phyloP scores from a whole-genome alignment of 192 early-diverging fungal genomes.

The Umbelopsis vinacea region DNA sequence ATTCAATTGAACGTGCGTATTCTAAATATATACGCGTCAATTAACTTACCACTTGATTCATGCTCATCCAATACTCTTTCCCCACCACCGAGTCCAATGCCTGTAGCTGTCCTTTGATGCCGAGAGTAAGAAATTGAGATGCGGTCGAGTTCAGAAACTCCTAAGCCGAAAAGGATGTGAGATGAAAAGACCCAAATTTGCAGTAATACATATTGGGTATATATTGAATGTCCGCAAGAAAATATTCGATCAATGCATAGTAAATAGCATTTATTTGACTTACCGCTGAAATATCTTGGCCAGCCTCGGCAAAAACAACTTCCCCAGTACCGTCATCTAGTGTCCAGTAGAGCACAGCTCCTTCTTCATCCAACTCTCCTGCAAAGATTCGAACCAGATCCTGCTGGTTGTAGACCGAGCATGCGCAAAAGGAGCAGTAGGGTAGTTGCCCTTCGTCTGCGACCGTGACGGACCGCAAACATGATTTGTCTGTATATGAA shows the following conservation, averaged over 20 bases:
- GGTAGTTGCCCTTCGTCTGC: constrained; percentile 3
- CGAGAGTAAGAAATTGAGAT: neutral
- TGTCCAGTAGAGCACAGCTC: constrained; percentile 17
- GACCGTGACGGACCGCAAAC: neutral
- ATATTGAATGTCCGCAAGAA: neutral
- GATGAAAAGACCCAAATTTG: neutral
- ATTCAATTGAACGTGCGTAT: neutral
- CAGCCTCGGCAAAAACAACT: constrained; percentile 14
- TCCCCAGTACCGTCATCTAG: constrained; percentile 33
- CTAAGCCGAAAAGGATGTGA: neutral
- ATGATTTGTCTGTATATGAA: constrained; percentile 24
- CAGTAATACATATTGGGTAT: neutral
- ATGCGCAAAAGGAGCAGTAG: neutral
- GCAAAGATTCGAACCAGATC: constrained; percentile 14
- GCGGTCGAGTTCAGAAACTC: neutral
- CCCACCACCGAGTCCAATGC: constrained; percentile 1
- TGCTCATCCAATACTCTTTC: constrained; percentile 10
- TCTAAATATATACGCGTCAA: neutral
- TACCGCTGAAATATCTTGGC: constrained; percentile 33
- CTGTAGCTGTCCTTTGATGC: neutral
- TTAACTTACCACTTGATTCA: constrained; percentile 6
- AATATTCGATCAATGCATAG: neutral
- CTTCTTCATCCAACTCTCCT: constrained; percentile 17
- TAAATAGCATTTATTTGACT: neutral
- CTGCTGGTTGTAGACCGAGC: neutral